A percentile compares a stretch with the other conserved stretches of the same genome.
Conservation (phyloP, 2,329 filamentous ascomycete species). For the Nannizziopsis arthrosporioides region DNA sequence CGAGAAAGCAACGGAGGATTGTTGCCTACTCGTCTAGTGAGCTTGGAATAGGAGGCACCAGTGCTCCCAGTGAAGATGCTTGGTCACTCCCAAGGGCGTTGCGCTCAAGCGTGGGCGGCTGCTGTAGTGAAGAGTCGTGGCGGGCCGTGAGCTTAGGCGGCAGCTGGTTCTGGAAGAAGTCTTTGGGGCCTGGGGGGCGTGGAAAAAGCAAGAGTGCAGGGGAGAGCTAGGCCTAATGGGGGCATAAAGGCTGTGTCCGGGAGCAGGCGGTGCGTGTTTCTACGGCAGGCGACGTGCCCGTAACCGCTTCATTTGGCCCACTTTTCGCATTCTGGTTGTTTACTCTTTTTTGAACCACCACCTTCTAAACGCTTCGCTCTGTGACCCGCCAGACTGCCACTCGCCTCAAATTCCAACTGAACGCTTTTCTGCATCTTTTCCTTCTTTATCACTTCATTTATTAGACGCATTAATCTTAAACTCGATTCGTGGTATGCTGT, state of each 20-base stretch:
- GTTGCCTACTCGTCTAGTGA: background rate
- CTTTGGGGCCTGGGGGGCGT: background rate
- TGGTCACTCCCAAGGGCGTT: too few relatives aligned
- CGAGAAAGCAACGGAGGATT: background rate
- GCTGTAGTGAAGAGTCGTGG: background rate
- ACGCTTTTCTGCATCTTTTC: background rate
- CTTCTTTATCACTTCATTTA: background rate
- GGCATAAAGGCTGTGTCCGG: background rate
- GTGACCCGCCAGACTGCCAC: background rate
- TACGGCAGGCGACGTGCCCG: background rate
- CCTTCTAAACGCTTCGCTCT: conserved; percentile 4
- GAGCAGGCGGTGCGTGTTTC: background rate
- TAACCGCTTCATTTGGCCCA: conserved; percentile 5
- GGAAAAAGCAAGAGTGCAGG: too few relatives aligned
- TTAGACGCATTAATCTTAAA: background rate
- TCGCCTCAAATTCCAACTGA: background rate
- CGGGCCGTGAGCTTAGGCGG: background rate
- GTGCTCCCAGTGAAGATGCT: background rate
- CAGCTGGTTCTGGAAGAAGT: background rate
- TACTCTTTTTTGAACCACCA: conserved; percentile 9
- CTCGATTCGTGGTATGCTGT: conserved; percentile 5
- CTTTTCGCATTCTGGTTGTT: conserved; percentile 10
- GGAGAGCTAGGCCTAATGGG: background rate
- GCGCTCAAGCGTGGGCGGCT: too few relatives aligned
- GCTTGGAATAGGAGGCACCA: background rate